phyloP scores from a whole-genome alignment of 805 yeast species.

The Hanseniaspora singularis region DNA sequence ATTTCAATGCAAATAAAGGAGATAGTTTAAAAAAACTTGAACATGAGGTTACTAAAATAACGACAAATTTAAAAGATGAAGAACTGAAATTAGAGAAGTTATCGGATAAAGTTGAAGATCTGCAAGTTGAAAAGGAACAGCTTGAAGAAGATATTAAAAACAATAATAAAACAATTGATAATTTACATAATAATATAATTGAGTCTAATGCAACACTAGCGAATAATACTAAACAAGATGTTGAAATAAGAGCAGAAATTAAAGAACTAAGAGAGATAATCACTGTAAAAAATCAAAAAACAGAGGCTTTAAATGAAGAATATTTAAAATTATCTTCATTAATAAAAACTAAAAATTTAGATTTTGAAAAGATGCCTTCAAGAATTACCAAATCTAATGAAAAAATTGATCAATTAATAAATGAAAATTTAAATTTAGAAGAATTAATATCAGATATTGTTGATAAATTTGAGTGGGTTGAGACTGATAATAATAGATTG shows the following conservation, averaged over 20 bases:
- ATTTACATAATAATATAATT: constrained; percentile 27
- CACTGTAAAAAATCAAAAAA: constrained; percentile 37
- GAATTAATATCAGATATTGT: no score
- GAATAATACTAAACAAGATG: constrained; percentile 24
- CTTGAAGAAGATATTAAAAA: constrained; percentile 42
- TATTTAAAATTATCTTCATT: constrained; percentile 44
- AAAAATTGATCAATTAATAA: neutral
- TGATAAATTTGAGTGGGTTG: constrained; percentile 60
- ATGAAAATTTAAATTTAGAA: neutral
- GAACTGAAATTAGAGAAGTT: constrained; percentile 35
- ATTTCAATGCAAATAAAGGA: constrained; percentile 68
- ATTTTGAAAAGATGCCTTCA: constrained; percentile 33
- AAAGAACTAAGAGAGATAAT: constrained; percentile 22
- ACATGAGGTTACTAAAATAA: constrained; percentile 37
- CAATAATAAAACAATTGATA: constrained; percentile 34
- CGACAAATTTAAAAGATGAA: constrained; percentile 27
- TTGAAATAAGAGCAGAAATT: constrained; percentile 23
- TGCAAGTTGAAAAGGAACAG: constrained; percentile 64
- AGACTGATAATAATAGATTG: constrained; percentile 46
- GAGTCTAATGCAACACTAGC: constrained; percentile 28
- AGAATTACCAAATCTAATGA: constrained; percentile 30
- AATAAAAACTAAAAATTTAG: constrained; percentile 33
- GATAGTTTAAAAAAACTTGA: constrained; percentile 59
- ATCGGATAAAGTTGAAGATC: constrained; percentile 46
- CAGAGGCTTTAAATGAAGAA: constrained; percentile 67